Conservation (phyloP, 805 yeast genomes). For the Crinitomyces ghanaensis region DNA sequence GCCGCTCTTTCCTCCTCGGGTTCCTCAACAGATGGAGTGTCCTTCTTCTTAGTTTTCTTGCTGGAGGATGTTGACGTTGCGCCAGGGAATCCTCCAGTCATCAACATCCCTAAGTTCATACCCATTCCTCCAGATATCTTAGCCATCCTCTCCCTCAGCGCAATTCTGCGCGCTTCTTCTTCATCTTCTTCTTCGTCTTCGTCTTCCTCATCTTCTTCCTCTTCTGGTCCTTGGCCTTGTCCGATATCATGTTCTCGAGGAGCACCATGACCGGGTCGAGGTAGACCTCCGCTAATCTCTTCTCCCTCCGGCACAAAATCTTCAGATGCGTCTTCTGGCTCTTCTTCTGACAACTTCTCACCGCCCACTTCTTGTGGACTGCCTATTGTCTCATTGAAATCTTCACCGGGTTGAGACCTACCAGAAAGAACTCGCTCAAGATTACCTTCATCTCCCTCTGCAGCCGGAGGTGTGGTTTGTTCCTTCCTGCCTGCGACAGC, state of each 20-base stretch:
- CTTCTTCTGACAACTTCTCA: too few species aligned
- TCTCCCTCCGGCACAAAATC: neutral
- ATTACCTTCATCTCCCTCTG: constrained; percentile 2
- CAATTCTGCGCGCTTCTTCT: constrained; percentile 51
- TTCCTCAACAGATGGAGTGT: constrained; percentile 17
- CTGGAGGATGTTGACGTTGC: constrained; percentile 22
- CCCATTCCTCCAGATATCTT: constrained; percentile 77
- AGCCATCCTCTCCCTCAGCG: constrained; percentile 91
- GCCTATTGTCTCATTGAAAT: too few species aligned
- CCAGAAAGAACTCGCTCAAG: constrained; percentile 4
- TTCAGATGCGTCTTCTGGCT: neutral
- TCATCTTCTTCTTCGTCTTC: constrained; percentile 32
- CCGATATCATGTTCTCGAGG: constrained; percentile 5
- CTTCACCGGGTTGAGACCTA: too few species aligned
- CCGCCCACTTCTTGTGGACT: too few species aligned
- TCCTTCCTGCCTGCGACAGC: neutral
- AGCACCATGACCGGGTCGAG: neutral
- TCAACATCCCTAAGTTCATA: constrained; percentile 22
- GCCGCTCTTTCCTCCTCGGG: constrained; percentile 15
- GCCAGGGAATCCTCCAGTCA: constrained; percentile 21
- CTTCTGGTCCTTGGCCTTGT: constrained; percentile 14
- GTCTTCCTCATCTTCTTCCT: constrained; percentile 22
- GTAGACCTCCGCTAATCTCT: neutral
- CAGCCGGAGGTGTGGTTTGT: constrained; percentile 1
- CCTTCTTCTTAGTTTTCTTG: constrained; percentile 17